phyloP scores from a whole-genome alignment of 495 filamentous ascomycete genomes.

The Hypomontagnella submonticulosa region DNA sequence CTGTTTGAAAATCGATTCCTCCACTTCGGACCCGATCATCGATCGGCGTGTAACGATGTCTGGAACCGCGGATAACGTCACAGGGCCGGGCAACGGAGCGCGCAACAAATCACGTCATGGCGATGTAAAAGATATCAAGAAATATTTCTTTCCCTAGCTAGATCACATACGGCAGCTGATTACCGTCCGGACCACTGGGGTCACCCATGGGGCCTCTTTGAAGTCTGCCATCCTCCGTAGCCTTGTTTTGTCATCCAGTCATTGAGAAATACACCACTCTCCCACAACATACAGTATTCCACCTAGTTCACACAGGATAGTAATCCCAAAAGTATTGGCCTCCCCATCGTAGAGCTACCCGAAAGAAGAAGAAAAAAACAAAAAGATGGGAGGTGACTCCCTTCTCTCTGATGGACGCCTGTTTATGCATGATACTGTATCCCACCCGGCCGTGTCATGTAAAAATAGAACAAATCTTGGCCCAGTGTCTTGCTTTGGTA shows the following conservation, averaged over 20 bases:
- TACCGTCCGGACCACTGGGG: slow-evolving; percentile 23
- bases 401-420: slow-evolving; percentile 47
- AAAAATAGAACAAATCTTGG: slow-evolving; percentile 36
- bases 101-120: background rate
- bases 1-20: slow-evolving; percentile 24
- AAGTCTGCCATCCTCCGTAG: slow-evolving; percentile 10
- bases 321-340: slow-evolving; percentile 6
- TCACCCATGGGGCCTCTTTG: slow-evolving; percentile 2
- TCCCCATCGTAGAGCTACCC: slow-evolving; percentile 27
- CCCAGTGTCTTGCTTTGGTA: slow-evolving; percentile 40
- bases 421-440: slow-evolving; percentile 43
- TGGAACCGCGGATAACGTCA: background rate
- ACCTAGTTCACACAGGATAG: slow-evolving; percentile 25
- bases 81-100: slow-evolving; percentile 1
- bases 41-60: background rate
- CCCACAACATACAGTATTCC: slow-evolving; percentile 31
- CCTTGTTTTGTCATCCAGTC: slow-evolving; percentile 38
- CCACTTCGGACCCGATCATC: slow-evolving; percentile 15
- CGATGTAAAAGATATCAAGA: slow-evolving; percentile 9
- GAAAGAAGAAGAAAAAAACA: slow-evolving; percentile 15
- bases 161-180: slow-evolving; percentile 30
- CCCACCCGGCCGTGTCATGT: slow-evolving; percentile 36
- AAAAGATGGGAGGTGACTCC: slow-evolving; percentile 36
- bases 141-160: slow-evolving; percentile 31
- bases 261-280: slow-evolving; percentile 22